Evolutionary conservation across 139 green algal genomes (phyloP).

Genomic region (Medakamo hakoo): DNA sequence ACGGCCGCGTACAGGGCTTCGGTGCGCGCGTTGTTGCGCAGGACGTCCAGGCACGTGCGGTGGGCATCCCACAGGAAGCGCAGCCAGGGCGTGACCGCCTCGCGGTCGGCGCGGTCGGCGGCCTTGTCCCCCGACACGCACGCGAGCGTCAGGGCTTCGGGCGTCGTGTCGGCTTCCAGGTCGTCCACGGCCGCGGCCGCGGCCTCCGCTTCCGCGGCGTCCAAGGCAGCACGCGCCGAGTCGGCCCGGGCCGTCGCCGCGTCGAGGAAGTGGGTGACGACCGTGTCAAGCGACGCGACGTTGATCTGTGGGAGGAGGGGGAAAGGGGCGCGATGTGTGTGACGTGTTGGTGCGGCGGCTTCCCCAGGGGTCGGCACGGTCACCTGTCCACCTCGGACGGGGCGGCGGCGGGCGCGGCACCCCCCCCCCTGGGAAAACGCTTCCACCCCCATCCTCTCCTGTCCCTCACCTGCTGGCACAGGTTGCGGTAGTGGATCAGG

Average conservation of each 20-base stretch:
- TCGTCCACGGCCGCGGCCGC: slow-evolving; percentile 71
- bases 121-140: slow-evolving; percentile 88
- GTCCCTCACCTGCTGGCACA: slow-evolving; percentile 66
- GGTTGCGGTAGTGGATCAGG: slow-evolving; percentile 96
- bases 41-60: slow-evolving; percentile 81
- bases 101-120: slow-evolving; percentile 84
- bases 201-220: slow-evolving; percentile 37
- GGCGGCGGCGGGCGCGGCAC: no score
- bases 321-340: slow-evolving; percentile 3
- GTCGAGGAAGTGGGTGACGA: slow-evolving; percentile 96
- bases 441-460: not conserved
- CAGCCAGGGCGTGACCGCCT: slow-evolving; percentile 98
- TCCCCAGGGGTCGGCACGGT: not conserved
- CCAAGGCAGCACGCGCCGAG: slow-evolving; percentile 58
- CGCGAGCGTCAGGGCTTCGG: slow-evolving; percentile 94
- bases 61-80: slow-evolving; percentile 99
- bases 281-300: slow-evolving; percentile 86
- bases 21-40: slow-evolving; percentile 94
- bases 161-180: slow-evolving; percentile 84
- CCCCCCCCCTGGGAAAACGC: no score
- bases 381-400: not conserved
- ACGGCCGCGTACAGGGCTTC: slow-evolving; percentile 89
- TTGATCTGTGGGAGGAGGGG: slow-evolving; percentile 31
- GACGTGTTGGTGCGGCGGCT: not conserved
- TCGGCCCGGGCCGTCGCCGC: slow-evolving; percentile 76